These are phyloP conservation scores for Lithospermum erythrorhizon DNA, from an alignment of 257 asterid species.

Conservation along the genomic window DNA sequence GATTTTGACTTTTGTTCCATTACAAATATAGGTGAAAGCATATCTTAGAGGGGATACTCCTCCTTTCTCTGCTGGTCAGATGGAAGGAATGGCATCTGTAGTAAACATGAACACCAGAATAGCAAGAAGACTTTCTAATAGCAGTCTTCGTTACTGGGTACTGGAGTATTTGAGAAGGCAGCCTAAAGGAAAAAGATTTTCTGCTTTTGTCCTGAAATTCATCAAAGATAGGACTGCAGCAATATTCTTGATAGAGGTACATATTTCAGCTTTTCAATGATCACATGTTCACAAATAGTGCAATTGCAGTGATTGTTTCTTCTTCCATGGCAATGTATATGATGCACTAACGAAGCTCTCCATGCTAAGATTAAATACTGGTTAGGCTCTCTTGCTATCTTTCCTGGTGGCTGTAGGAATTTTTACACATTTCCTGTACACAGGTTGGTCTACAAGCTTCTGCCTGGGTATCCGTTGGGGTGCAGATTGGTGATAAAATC, in stretches of 20 bases:
- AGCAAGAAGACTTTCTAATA: slow-evolving; percentile 54
- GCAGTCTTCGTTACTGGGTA: slow-evolving; percentile 81
- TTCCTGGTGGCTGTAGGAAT: slow-evolving; percentile 2
- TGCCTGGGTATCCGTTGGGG: slow-evolving; percentile 66
- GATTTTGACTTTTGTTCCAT: slow-evolving; percentile 5
- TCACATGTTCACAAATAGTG: neutral
- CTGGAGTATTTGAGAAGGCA: slow-evolving; percentile 79
- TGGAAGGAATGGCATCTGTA: slow-evolving; percentile 76
- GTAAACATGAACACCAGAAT: slow-evolving; percentile 59
- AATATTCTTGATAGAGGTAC: slow-evolving; percentile 76
- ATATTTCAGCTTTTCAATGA: neutral
- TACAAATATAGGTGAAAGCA: slow-evolving; percentile 64
- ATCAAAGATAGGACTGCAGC: slow-evolving; percentile 87
- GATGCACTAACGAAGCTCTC: neutral
- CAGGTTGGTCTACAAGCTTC: slow-evolving; percentile 88
- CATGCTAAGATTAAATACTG: neutral
- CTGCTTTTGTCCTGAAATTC: slow-evolving; percentile 78
- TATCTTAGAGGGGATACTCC: slow-evolving; percentile 77
- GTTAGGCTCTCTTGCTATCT: neutral
- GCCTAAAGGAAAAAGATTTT: slow-evolving; percentile 48
- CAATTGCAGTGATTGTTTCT: neutral
- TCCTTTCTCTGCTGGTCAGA: slow-evolving; percentile 78
- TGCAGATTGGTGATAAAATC: slow-evolving; percentile 72
- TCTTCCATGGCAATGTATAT: neutral
- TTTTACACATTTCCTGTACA: slow-evolving; percentile 4